Base-by-base conservation (phyloP, 176 grass and related monocot species). In the Dactylis glomerata region DNA sequence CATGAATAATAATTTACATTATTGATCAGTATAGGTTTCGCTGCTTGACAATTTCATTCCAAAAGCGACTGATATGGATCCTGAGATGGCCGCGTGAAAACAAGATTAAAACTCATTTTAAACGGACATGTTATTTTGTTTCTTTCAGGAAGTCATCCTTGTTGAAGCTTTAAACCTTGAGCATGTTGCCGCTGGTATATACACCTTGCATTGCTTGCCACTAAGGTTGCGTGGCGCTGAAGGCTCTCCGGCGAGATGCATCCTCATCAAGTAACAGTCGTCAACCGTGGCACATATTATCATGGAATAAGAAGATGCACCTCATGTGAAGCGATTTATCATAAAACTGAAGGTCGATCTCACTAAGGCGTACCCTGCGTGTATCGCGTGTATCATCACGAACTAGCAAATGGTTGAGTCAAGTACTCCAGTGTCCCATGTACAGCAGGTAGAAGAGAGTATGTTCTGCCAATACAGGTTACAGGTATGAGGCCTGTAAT, bases 111-210 rank as follows among this genome's bases (percentile, higher is more conserved):
- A 28, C 41, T 5, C 26, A 1, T 73, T 66, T 15, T 30, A 27
- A 55, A 17, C 9, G n/a, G n/a, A n/a, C n/a, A 6, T 72, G 7
- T 30, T 64, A n/a, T 76, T 75, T 86, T 67, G 4, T 61, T 72
- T 37, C n/a, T 45, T 77, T 78, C 68, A 94, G 86, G 86, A 94
- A 66, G 40, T 91, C 31, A 87, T 91, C 33, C 69, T 94, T 32
- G 89, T 94, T 47, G 89, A 94, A 82, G 63, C 80, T 24, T 86
- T 91, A 19, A 91, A 94, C 34, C 12, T 94, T 33, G 92, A 91
- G 14, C 78, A 85, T 50, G 59, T 89, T 64, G 54, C 52, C 13
- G 46, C 86, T 12, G 86, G 84, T 75, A 22, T 91, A 69, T 94
- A 89, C 56, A 67, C 80, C 9, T 54, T 91, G 80, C 88, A 94